Base-by-base conservation (phyloP, 164 flowering plant genomes). In the Chloranthus sessilifolius region DNA sequence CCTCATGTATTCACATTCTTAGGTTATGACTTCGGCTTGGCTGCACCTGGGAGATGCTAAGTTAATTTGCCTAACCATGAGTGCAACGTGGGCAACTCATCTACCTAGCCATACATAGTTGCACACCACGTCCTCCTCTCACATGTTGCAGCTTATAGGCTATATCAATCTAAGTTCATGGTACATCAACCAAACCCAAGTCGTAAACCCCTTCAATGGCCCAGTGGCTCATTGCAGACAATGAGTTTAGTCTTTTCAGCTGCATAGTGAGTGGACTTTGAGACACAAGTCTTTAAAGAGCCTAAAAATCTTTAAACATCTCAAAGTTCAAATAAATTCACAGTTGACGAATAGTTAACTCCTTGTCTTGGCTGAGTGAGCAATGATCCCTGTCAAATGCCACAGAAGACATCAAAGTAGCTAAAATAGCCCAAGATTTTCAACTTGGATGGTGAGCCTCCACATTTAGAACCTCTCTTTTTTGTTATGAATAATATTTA, bases 91-190 rank as follows among this genome's bases (percentile, higher is more conserved):
- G 87, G 85, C 45, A 34, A 67, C 49, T 27, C 90, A 36, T 63
- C 69, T 7, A 73, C 70, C 24, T 95, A 90, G 57, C 85, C 87
- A 55, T 90, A 82, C 71, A 52, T 87, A 65, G 95, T 54, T 59
- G 75, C 86, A 45, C 98, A 87, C 67, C 73, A 84, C 60, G 86
- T 82, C 61, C 69, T 90, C 27, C 67, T 90, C 65, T 90, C 98
- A 24, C 96, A 87, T 67, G 91, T 91, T 11, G 56, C 73, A 44
- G 88, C 96, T 63, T 75, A 66, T 61, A 78, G 82, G 16, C 45
- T 83, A 24, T 87, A 87, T 58, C 61, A 64, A 42, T 59, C 66
- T 17, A 87, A 82, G 59, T 87, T 72, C 56, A 76, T 76, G 95
- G 98, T 82, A 75, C 24, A 29, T 21, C 47, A 21, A 11, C 27